Conservation (phyloP, 495 filamentous ascomycete species). For the Wilcoxina mikolae region DNA sequence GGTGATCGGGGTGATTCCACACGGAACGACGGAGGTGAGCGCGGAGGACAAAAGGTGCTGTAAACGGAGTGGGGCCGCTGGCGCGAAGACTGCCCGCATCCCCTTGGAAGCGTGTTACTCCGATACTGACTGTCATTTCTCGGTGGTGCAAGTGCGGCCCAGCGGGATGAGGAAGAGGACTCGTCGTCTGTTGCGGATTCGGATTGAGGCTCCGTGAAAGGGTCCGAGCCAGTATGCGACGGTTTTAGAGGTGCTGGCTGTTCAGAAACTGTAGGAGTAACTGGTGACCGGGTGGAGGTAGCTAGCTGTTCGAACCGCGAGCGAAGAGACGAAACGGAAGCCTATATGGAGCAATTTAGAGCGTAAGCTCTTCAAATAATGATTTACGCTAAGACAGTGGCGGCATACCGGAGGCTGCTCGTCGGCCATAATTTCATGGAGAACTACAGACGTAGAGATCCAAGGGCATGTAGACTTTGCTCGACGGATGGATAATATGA, state of each 20-base stretch:
- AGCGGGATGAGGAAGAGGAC: constrained; percentile 7
- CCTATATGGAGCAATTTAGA: constrained; percentile 9
- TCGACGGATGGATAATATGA: neutral
- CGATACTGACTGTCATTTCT: constrained; percentile 4
- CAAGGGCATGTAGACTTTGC: constrained; percentile 7
- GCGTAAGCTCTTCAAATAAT: neutral
- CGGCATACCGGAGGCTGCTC: constrained; percentile 4
- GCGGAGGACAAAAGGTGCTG: constrained; percentile 20
- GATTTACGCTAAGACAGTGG: neutral
- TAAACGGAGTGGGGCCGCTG: constrained; percentile 23
- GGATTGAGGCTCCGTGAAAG: constrained; percentile 14
- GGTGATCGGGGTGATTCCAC: constrained; percentile 16
- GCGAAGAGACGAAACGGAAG: constrained; percentile 71
- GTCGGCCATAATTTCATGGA: constrained; percentile 8
- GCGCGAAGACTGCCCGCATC: constrained; percentile 11
- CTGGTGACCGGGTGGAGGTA: constrained; percentile 35
- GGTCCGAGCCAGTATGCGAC: constrained; percentile 32
- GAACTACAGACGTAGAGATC: neutral
- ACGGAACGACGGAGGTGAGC: constrained; percentile 18
- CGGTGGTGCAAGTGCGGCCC: neutral
- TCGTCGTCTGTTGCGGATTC: neutral
- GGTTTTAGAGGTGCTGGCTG: constrained; percentile 34
- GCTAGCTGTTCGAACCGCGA: constrained; percentile 86
- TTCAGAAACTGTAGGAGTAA: constrained; percentile 30
- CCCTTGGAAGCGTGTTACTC: constrained; percentile 23